Conservation (phyloP, 1,284 basidiomycete genomes). For the Xanthoconium separans region DNA sequence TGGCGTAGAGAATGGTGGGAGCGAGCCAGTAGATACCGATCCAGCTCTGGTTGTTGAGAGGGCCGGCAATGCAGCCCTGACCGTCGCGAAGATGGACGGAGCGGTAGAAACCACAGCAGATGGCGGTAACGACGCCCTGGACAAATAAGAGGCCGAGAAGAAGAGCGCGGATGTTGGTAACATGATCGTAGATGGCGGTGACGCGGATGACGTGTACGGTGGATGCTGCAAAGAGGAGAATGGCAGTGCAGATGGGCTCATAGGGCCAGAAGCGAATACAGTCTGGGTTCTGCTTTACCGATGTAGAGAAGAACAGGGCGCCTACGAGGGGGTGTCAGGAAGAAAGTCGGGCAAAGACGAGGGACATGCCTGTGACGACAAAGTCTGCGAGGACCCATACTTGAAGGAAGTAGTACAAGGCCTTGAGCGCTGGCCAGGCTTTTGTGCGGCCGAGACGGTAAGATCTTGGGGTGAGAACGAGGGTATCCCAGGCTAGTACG, state of each 20-base stretch:
- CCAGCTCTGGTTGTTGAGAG: slow-evolving; percentile 60
- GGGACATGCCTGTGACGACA: slow-evolving; percentile 61
- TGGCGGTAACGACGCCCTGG: slow-evolving; percentile 66
- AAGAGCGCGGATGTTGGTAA: slow-evolving; percentile 47
- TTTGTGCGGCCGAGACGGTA: slow-evolving; percentile 67
- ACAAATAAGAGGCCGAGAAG: slow-evolving; percentile 60
- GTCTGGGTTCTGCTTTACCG: slow-evolving; percentile 49
- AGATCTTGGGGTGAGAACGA: slow-evolving; percentile 74
- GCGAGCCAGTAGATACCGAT: slow-evolving; percentile 81
- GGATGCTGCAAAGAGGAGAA: slow-evolving; percentile 72
- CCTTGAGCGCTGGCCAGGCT: slow-evolving; percentile 75
- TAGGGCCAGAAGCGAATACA: slow-evolving; percentile 77
- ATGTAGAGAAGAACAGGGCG: slow-evolving; percentile 78
- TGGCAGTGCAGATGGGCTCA: slow-evolving; percentile 78
- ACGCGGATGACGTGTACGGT: slow-evolving; percentile 29
- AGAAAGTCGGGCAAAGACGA: slow-evolving; percentile 1
- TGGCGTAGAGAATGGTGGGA: slow-evolving; percentile 63
- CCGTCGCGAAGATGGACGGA: slow-evolving; percentile 66
- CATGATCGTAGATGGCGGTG: slow-evolving; percentile 66
- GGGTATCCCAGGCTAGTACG: slow-evolving; percentile 82
- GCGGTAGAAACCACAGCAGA: slow-evolving; percentile 74
- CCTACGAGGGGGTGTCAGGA: slow-evolving; percentile 39
- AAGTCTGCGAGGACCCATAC: slow-evolving; percentile 77
- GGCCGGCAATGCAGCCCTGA: slow-evolving; percentile 82
- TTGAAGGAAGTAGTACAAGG: slow-evolving; percentile 70